Evolutionary conservation across 495 filamentous ascomycete genomes (phyloP).

Genomic region (Annulohypoxylon stygium): DNA sequence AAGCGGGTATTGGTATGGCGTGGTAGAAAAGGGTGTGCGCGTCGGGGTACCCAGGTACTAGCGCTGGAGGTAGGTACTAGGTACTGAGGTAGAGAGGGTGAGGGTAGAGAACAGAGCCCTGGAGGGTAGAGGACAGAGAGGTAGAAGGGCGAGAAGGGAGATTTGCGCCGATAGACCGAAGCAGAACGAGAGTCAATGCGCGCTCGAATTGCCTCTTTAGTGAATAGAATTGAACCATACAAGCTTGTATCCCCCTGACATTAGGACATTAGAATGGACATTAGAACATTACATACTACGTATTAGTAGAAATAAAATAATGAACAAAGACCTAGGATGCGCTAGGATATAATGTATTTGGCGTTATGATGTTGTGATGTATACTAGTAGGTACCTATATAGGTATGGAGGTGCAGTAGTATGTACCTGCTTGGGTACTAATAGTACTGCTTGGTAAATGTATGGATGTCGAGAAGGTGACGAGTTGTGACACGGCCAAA

Average conservation of each 20-base stretch:
- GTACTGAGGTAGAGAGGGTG: too few relatives aligned
- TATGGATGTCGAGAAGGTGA: constrained; percentile 22
- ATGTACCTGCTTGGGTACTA: too few relatives aligned
- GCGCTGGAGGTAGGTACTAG: neutral
- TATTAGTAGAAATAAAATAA: constrained; percentile 8
- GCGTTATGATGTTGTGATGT: neutral
- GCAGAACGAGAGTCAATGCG: constrained; percentile 44
- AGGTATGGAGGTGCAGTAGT: too few relatives aligned
- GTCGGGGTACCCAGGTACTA: constrained; percentile 16
- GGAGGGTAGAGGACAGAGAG: neutral
- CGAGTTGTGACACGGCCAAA: constrained; percentile 42
- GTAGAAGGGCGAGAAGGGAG: constrained; percentile 48
- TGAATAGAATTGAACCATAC: constrained; percentile 7
- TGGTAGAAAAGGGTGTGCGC: constrained; percentile 43
- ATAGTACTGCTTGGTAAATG: neutral
- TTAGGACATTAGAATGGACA: neutral
- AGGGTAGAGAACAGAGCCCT: too few relatives aligned
- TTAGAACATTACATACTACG: neutral
- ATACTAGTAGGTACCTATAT: too few relatives aligned
- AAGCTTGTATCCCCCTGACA: constrained; percentile 20
- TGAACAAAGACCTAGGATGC: constrained; percentile 14
- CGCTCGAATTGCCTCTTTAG: constrained; percentile 21
- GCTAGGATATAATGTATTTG: constrained; percentile 5
- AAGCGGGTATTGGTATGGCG: constrained; percentile 25
- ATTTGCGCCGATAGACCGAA: constrained; percentile 48